These are phyloP conservation scores for Botrytis fragariae DNA, from an alignment of 2,329 filamentous ascomycete species.

Conservation along the genomic window DNA sequence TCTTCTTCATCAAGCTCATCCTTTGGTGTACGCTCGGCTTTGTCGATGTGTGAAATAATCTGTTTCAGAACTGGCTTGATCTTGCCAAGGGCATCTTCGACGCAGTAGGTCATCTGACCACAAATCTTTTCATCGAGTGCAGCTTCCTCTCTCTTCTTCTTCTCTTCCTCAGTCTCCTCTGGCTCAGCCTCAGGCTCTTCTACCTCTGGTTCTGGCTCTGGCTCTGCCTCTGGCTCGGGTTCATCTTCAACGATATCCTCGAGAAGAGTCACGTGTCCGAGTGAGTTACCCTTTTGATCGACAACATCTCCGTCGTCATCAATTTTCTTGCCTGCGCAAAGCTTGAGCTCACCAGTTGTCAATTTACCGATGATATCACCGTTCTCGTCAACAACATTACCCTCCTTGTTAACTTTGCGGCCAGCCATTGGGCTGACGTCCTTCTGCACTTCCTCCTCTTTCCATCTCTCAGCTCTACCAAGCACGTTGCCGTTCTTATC, in stretches of 20 bases:
- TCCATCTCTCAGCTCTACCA: conserved; percentile 59
- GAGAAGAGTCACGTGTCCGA: conserved; percentile 67
- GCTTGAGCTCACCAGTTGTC: conserved; percentile 62
- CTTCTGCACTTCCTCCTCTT: conserved; percentile 52
- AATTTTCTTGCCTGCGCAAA: conserved; percentile 66
- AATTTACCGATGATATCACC: conserved; percentile 65
- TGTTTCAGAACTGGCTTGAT: conserved; percentile 82
- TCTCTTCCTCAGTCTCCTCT: conserved; percentile 57
- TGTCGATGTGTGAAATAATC: conserved; percentile 81
- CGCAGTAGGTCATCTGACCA: conserved; percentile 67
- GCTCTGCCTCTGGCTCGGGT: conserved; percentile 41
- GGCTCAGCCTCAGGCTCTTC: conserved; percentile 43
- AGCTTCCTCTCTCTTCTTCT: conserved; percentile 53
- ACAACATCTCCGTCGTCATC: conserved; percentile 70
- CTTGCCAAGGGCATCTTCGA: conserved; percentile 77
- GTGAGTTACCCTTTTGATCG: conserved; percentile 63
- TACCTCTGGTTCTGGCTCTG: conserved; percentile 35
- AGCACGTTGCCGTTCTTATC: conserved; percentile 68
- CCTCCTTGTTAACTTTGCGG: conserved; percentile 56
- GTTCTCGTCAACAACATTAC: conserved; percentile 57
- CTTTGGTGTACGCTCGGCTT: conserved; percentile 74
- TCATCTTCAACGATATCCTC: conserved; percentile 51
- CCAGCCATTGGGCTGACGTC: conserved; percentile 53
- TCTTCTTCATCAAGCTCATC: conserved; percentile 89
- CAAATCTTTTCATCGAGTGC: conserved; percentile 75